These are phyloP conservation scores for Penicillium corylophilum DNA, from an alignment of 2,329 filamentous ascomycete species.

Conservation along the genomic window DNA sequence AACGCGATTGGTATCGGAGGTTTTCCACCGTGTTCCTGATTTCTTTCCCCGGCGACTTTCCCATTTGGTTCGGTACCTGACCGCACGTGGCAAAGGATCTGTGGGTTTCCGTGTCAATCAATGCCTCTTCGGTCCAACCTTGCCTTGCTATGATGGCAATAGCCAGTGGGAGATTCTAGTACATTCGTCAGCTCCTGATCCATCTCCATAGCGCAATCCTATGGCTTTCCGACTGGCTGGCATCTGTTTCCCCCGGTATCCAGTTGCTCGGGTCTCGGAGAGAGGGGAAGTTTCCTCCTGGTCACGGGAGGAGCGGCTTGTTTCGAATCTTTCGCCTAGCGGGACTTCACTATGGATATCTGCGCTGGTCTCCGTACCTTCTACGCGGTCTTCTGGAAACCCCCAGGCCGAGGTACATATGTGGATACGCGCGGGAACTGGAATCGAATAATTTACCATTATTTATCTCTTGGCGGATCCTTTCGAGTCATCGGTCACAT, in stretches of 20 bases:
- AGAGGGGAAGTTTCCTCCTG: not conserved
- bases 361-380: conserved; percentile 3
- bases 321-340: conserved; percentile 4
- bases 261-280: not conserved
- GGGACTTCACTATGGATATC: conserved; percentile 10
- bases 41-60: conserved; percentile 1
- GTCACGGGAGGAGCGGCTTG: conserved; percentile 12
- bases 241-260: not conserved
- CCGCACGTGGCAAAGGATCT: conserved; percentile 13
- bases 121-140: not conserved
- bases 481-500: too few species aligned
- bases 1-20: conserved; percentile 5
- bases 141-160: not conserved
- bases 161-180: not conserved
- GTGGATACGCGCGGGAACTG: not conserved
- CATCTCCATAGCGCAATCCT: too few species aligned
- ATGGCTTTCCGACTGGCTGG: not conserved
- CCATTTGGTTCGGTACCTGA: conserved; percentile 7
- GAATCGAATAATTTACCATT: not conserved
- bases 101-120: not conserved
- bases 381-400: conserved; percentile 19
- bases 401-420: conserved; percentile 13
- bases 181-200: not conserved
- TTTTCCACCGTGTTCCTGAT: not conserved
- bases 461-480: not conserved